Conservation (phyloP, 148 eudicot species). For the Cornus suecica region DNA sequence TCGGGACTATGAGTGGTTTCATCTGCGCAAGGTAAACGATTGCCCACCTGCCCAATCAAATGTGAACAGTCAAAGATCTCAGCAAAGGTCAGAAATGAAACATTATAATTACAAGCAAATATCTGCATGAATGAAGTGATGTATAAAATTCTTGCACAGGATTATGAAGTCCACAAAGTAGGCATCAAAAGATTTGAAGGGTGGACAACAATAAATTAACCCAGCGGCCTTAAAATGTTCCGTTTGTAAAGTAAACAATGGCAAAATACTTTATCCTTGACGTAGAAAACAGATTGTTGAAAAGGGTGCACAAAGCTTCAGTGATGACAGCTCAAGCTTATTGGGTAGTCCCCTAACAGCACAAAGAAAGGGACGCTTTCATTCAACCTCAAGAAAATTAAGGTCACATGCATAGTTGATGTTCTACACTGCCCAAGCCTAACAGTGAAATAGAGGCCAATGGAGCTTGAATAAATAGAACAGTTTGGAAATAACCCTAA, state of each 20-base stretch:
- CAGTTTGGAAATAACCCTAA: no score
- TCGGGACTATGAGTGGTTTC: conserved; percentile 96
- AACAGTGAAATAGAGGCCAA: not conserved
- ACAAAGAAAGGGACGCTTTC: not conserved
- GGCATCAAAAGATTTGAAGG: not conserved
- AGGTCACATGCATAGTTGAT: not conserved
- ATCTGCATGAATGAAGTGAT: not conserved
- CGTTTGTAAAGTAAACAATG: not conserved
- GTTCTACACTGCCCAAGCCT: not conserved
- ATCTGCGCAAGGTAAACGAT: conserved; percentile 93
- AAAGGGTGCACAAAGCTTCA: not conserved
- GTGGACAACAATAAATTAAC: not conserved
- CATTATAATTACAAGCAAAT: not conserved
- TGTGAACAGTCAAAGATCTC: conserved; percentile 3
- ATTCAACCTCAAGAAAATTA: not conserved
- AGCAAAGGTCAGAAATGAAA: not conserved
- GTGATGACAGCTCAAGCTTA: not conserved
- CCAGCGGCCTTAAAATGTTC: not conserved
- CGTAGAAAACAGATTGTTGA: not conserved
- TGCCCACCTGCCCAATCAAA: conserved; percentile 77
- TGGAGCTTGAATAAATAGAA: no score
- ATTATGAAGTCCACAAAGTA: not conserved
- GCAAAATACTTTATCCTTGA: no score
- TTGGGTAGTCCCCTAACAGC: not conserved
- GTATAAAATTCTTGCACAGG: not conserved